Evolutionary conservation across 2,329 filamentous ascomycete genomes (phyloP).

Genomic region (Fusarium sp.): DNA sequence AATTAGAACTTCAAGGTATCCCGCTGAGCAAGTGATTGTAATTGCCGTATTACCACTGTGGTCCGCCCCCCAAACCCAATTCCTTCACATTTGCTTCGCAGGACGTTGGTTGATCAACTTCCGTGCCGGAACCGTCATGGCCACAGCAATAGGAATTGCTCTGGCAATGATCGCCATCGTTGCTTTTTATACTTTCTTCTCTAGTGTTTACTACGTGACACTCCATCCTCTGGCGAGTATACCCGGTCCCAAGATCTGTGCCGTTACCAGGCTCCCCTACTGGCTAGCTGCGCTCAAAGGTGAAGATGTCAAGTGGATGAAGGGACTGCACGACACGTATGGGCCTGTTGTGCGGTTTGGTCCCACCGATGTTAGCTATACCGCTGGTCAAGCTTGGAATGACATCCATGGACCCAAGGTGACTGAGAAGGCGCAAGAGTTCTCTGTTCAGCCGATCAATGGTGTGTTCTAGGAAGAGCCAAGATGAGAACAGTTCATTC

Average conservation of each 20-base stretch:
- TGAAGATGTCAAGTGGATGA: constrained; percentile 27
- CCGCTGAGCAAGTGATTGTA: neutral
- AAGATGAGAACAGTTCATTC: rapidly evolving
- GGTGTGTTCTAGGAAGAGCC: neutral
- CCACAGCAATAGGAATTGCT: neutral
- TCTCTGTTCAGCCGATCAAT: constrained; percentile 12
- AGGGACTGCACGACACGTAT: constrained; percentile 11
- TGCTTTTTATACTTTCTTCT: neutral
- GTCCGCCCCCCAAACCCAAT: neutral
- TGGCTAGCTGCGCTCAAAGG: constrained; percentile 6
- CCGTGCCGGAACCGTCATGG: neutral
- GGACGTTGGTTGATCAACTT: too few relatives aligned
- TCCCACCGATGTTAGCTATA: constrained; percentile 26
- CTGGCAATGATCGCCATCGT: neutral
- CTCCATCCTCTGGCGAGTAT: constrained; percentile 22
- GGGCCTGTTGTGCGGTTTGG: constrained; percentile 32
- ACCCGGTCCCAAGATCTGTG: constrained; percentile 26
- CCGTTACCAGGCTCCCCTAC: constrained; percentile 20
- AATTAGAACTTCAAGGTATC: neutral
- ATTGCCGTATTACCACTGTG: neutral
- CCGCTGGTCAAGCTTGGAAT: constrained; percentile 19
- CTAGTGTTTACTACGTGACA: constrained; percentile 13
- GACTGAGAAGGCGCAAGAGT: constrained; percentile 20
- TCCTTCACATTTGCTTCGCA: neutral
- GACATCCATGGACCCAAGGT: constrained; percentile 23